Conservation (phyloP, 768 basidiomycete species). For the Tricholoma terreum region DNA sequence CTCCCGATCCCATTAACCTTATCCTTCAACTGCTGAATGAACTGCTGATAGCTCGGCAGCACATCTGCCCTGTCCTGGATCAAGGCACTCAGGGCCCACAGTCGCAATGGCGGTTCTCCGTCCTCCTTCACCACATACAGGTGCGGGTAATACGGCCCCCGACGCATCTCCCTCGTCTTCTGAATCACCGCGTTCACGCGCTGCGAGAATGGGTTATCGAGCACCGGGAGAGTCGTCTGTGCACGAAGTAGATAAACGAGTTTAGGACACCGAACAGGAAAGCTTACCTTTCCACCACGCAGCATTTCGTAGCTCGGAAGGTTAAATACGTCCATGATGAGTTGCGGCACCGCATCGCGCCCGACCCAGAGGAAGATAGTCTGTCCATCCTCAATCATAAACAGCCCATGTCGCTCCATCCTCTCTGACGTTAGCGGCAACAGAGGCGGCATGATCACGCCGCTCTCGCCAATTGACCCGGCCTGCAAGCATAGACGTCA, state of each 20-base stretch:
- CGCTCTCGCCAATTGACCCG: constrained; percentile 87
- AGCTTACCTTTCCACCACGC: constrained; percentile 85
- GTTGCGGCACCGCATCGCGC: constrained; percentile 95
- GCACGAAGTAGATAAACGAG: background rate
- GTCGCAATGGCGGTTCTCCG: constrained; percentile 88
- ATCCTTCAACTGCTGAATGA: constrained; percentile 84
- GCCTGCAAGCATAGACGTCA: constrained; percentile 44
- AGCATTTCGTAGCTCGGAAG: constrained; percentile 84
- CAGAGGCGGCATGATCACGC: constrained; percentile 83
- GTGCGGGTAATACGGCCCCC: constrained; percentile 91
- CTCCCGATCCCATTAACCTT: constrained; percentile 34
- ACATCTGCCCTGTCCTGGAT: constrained; percentile 96
- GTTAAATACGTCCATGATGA: constrained; percentile 92
- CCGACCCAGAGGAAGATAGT: constrained; percentile 98
- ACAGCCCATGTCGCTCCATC: constrained; percentile 91
- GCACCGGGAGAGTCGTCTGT: constrained; percentile 81
- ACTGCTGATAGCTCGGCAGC: constrained; percentile 95
- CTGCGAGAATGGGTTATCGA: constrained; percentile 95
- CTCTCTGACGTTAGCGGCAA: constrained; percentile 93
- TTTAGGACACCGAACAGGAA: background rate
- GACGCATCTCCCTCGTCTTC: constrained; percentile 91
- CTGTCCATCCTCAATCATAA: constrained; percentile 96
- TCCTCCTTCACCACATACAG: constrained; percentile 98
- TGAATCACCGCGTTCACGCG: constrained; percentile 91
- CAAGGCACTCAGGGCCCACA: constrained; percentile 93